Evolutionary conservation across 2,329 filamentous ascomycete genomes (phyloP).

Genomic region (Dactylellina sp.): DNA sequence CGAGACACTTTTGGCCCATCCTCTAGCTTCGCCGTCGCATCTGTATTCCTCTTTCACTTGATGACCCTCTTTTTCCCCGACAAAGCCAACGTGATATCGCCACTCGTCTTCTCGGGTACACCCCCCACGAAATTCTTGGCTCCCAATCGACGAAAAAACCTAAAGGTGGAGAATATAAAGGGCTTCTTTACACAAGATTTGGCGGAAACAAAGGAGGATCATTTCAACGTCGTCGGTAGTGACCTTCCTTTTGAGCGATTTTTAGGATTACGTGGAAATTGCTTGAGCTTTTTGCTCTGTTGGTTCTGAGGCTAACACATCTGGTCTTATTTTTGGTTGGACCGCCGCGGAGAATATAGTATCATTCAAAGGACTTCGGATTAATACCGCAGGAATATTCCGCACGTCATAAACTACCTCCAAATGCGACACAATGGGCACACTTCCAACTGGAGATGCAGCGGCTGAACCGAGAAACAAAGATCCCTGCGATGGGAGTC

Average conservation of each 20-base stretch:
- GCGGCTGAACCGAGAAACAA: slow-evolving; percentile 32
- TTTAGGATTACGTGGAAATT: not conserved
- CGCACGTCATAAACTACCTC: slow-evolving; percentile 22
- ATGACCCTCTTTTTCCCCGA: slow-evolving; percentile 45
- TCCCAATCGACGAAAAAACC: slow-evolving; percentile 32
- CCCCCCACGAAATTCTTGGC: slow-evolving; percentile 47
- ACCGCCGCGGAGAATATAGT: slow-evolving; percentile 29
- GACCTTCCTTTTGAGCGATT: slow-evolving; percentile 45
- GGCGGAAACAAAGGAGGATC: slow-evolving; percentile 41
- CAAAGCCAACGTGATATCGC: slow-evolving; percentile 31
- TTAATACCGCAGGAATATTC: slow-evolving; percentile 48
- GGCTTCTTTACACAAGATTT: slow-evolving; percentile 53
- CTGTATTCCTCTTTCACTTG: slow-evolving; percentile 45
- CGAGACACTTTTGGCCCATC: slow-evolving; percentile 15
- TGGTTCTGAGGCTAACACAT: not conserved
- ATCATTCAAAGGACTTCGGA: slow-evolving; percentile 50
- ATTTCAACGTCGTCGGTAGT: slow-evolving; percentile 56
- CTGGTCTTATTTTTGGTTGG: not conserved
- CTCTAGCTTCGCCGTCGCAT: slow-evolving; percentile 45
- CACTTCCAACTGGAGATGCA: slow-evolving; percentile 33
- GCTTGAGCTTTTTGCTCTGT: slow-evolving; percentile 1
- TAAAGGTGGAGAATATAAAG: slow-evolving; percentile 46
- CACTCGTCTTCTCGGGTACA: slow-evolving; percentile 47
- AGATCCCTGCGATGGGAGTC: slow-evolving; percentile 16
- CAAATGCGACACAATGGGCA: slow-evolving; percentile 52